Evolutionary conservation across 106 monocot species (phyloP).

Genomic region (Dendrobium chrysotoxum): DNA sequence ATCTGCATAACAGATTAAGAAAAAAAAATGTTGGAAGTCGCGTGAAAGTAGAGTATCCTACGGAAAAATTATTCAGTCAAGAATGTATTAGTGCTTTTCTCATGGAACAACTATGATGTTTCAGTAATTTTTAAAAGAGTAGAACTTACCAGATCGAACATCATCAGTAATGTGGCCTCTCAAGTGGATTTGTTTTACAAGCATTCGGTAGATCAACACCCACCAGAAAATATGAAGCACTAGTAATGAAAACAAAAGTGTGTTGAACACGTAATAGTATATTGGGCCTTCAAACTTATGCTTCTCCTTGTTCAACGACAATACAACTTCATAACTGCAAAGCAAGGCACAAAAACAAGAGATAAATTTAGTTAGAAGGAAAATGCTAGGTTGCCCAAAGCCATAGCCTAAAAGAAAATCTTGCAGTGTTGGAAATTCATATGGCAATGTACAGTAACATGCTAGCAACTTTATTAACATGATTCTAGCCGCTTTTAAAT

Average conservation of each 20-base stretch:
- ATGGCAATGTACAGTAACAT: not conserved
- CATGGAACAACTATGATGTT: not conserved
- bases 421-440: not conserved
- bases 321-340: constrained; percentile 56
- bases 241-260: constrained; percentile 77
- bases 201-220: constrained; percentile 90
- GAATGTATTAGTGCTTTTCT: not conserved
- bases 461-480: not conserved
- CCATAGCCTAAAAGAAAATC: not conserved
- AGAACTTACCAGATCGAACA: constrained; percentile 70
- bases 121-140: not conserved
- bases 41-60: not conserved
- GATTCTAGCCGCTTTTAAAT: not conserved
- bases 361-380: not conserved
- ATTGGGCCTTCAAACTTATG: constrained; percentile 60
- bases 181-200: constrained; percentile 66
- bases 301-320: constrained; percentile 52
- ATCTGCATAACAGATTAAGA: constrained; percentile 33
- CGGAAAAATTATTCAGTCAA: not conserved
- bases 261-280: constrained; percentile 73
- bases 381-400: not conserved
- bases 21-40: too few species aligned
- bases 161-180: constrained; percentile 81
- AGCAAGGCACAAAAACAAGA: constrained; percentile 13
- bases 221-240: constrained; percentile 94